Percentiles rank a stretch among this genome's conserved stretches.
These are phyloP conservation scores for Ocimum tenuiflorum DNA, from an alignment of 257 asterid genomes.

Conservation along the genomic window DNA sequence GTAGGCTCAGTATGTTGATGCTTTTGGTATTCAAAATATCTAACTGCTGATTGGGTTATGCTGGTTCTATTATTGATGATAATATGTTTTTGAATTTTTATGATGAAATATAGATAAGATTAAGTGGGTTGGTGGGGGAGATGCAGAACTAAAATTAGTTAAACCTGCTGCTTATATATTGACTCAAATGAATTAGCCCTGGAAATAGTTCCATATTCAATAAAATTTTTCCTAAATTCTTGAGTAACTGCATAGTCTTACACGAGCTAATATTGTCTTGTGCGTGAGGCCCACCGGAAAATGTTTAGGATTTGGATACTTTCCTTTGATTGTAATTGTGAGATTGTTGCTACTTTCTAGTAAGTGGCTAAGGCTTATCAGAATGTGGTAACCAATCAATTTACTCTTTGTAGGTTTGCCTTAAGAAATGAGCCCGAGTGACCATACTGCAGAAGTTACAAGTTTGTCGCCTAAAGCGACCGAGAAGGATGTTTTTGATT, in stretches of 20 bases:
- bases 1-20: not conserved
- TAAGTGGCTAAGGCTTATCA: slow-evolving; percentile 1
- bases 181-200: not conserved
- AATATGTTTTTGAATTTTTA: not conserved
- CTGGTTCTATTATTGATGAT: not conserved
- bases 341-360: slow-evolving; percentile 7
- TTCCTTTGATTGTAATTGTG: not conserved
- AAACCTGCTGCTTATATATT: not conserved
- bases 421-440: slow-evolving; percentile 59
- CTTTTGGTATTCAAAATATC: not conserved
- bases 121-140: not conserved
- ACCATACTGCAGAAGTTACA: slow-evolving; percentile 72
- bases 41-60: not conserved
- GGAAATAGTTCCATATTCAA: not conserved
- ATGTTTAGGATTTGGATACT: not conserved
- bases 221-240: not conserved
- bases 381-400: slow-evolving; percentile 1
- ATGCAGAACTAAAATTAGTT: not conserved
- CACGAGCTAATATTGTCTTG: not conserved
- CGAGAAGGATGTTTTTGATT: slow-evolving; percentile 78
- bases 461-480: slow-evolving; percentile 62
- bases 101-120: not conserved
- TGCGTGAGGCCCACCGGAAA: not conserved
- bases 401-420: not conserved
- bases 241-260: not conserved